Percentiles rank a stretch among this genome's conserved stretches.
phyloP scores from a whole-genome alignment of 2,329 filamentous ascomycete species.

The Fusarium scirpi region DNA sequence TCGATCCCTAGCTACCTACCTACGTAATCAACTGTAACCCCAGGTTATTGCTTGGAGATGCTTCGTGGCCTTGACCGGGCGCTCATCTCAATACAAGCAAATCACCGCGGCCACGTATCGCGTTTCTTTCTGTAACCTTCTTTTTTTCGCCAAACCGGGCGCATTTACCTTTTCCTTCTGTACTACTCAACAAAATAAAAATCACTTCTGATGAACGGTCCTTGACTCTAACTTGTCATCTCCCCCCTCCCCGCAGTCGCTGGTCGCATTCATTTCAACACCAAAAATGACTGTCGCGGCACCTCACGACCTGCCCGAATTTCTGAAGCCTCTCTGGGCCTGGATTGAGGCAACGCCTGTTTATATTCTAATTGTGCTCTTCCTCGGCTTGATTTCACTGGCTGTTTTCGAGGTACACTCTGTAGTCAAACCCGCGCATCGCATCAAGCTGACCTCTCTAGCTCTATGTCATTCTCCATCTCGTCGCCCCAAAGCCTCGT shows the following conservation, averaged over 20 bases:
- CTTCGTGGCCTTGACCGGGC: constrained; percentile 38
- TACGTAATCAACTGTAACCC: constrained; percentile 36
- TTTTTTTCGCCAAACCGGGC: constrained; percentile 8
- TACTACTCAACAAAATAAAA: background rate
- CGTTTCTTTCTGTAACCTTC: background rate
- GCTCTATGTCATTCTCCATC: constrained; percentile 74
- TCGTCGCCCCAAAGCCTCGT: constrained; percentile 86
- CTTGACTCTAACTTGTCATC: background rate
- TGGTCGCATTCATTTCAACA: constrained; percentile 17
- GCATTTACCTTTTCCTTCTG: background rate
- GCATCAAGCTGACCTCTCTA: constrained; percentile 37
- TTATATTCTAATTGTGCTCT: constrained; percentile 54
- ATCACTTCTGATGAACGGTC: constrained; percentile 6
- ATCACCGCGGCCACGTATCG: constrained; percentile 19
- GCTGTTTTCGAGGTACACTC: constrained; percentile 56
- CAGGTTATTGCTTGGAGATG: constrained; percentile 27
- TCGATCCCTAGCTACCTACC: constrained; percentile 25
- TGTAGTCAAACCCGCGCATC: background rate
- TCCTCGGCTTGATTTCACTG: constrained; percentile 50
- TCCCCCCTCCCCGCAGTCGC: constrained; percentile 16
- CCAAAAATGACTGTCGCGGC: constrained; percentile 31
- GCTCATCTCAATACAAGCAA: constrained; percentile 3
- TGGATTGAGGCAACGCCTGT: constrained; percentile 55
- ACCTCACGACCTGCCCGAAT: constrained; percentile 50
- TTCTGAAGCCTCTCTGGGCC: constrained; percentile 52